Conservation (phyloP, 192 early-diverging fungal species). For the Borealophlyctis nickersoniae region DNA sequence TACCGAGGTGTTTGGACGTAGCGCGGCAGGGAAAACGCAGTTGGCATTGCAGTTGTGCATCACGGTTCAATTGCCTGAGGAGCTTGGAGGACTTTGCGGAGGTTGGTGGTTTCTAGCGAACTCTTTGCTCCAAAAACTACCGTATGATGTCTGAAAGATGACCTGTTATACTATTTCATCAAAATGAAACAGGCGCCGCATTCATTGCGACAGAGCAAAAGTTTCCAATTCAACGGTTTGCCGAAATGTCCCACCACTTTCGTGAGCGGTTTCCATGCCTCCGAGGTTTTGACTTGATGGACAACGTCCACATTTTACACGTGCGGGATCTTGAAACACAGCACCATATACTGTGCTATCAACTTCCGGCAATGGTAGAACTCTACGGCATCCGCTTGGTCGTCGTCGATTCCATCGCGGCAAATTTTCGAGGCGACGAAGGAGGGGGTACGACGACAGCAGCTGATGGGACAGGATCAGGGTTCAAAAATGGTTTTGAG, state of each 20-base stretch:
- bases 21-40: constrained; percentile 83
- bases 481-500: background rate
- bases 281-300: constrained; percentile 15
- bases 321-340: constrained; percentile 68
- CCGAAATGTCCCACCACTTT: constrained; percentile 38
- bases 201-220: constrained; percentile 73
- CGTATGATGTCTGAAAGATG: background rate
- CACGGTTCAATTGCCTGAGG: constrained; percentile 59
- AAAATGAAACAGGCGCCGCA: constrained; percentile 39
- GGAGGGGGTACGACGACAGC: background rate
- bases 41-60: constrained; percentile 78
- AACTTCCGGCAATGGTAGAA: constrained; percentile 62
- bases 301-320: constrained; percentile 65
- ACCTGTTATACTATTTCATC: background rate
- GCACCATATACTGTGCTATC: constrained; percentile 69
- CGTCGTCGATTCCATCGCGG: constrained; percentile 83
- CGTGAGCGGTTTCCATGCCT: constrained; percentile 22
- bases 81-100: constrained; percentile 56
- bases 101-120: constrained; percentile 29
- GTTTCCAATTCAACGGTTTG: constrained; percentile 62
- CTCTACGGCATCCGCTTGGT: constrained; percentile 61
- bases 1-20: constrained; percentile 47
- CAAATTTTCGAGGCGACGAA: constrained; percentile 64
- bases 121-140: background rate
- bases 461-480: too few species aligned